Base-by-base conservation (phyloP, 2,329 filamentous ascomycete species). In the Fusarium burgessii region DNA sequence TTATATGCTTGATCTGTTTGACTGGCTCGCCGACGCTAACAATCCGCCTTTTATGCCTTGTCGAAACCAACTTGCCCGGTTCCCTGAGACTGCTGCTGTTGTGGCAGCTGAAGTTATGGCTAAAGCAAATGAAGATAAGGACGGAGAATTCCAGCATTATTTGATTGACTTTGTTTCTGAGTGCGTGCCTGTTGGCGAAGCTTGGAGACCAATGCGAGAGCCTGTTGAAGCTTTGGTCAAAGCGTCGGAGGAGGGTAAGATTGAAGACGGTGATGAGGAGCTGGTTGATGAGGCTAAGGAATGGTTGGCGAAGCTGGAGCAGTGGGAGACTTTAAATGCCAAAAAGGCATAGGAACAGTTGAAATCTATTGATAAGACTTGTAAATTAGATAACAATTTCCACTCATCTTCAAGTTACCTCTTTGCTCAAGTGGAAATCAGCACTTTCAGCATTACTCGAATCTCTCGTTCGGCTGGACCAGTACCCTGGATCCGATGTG, bases 181-280 rank as follows among this genome's bases (percentile, higher is more conserved):
- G 2, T 47, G 58, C 7, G 58, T 61, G 15, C 54, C 58, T 20
- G 6, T 59, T 6, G 58, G 54, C 3, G 29, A 59, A 13, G 43
- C 27, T 9, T 61, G 58, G 58, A 29, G 18, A 13, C 52, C 54
- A 4, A 59, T 61, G 58, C 41, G 52, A 15, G 27, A 12, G 17
- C 58, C 56, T 4, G 52, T 61, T 11, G 6, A 59, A 29, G 18
- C 17, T 4, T 17, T 61, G 20, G 27, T 61, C 3, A 18, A 17
- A n/a, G 6, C 4, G 0, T n/a, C 38, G 23, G 41, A 29, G 15
- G 20, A 17, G 12, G 29, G 40, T 5, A 23, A 10, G 11, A 4
- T 13, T 25, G 51, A 55, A 14, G 27, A 15, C 12, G 14, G 12
- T 18, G 38, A 33, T 33, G 18, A 40, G 13, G 38, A 55, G 0